Percentiles rank a stretch among this genome's conserved stretches.
phyloP scores from a whole-genome alignment of 371 early-diverging fungal genomes.

The Mucor piriformis region DNA sequence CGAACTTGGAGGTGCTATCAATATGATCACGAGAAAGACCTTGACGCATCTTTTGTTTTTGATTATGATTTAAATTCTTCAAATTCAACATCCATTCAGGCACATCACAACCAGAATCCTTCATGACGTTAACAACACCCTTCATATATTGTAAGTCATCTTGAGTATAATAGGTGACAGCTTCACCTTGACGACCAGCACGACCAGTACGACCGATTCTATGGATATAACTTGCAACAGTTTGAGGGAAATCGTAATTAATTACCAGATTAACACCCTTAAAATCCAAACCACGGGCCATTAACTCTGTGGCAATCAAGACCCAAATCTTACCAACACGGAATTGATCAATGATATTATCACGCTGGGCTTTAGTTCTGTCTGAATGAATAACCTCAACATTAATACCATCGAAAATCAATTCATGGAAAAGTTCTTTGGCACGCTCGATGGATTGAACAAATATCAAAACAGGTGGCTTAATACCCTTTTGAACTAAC shows the following conservation, averaged over 20 bases:
- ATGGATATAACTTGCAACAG: slow-evolving; percentile 92
- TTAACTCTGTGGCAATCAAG: slow-evolving; percentile 96
- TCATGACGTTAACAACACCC: slow-evolving; percentile 95
- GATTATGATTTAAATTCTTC: slow-evolving; percentile 64
- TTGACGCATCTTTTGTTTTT: slow-evolving; percentile 28
- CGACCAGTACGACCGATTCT: slow-evolving; percentile 93
- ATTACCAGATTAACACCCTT: slow-evolving; percentile 91
- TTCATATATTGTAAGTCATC: slow-evolving; percentile 89
- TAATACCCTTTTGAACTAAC: slow-evolving; percentile 77
- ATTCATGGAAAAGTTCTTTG: slow-evolving; percentile 89
- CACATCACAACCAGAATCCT: slow-evolving; percentile 92
- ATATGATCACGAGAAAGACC: slow-evolving; percentile 34
- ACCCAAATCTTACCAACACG: slow-evolving; percentile 91
- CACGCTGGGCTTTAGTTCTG: slow-evolving; percentile 90
- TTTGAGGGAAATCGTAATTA: slow-evolving; percentile 97
- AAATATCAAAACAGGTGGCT: slow-evolving; percentile 93
- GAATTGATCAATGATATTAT: slow-evolving; percentile 89
- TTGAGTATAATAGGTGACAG: slow-evolving; percentile 90
- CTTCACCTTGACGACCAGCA: slow-evolving; percentile 82
- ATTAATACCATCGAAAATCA: slow-evolving; percentile 96
- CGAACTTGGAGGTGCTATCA: slow-evolving; percentile 39
- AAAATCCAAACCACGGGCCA: slow-evolving; percentile 96
- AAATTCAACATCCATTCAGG: slow-evolving; percentile 96
- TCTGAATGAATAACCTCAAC: slow-evolving; percentile 96
- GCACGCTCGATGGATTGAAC: slow-evolving; percentile 97